Conservation (phyloP, 2,329 filamentous ascomycete genomes). For the Alternaria gansuensis region DNA sequence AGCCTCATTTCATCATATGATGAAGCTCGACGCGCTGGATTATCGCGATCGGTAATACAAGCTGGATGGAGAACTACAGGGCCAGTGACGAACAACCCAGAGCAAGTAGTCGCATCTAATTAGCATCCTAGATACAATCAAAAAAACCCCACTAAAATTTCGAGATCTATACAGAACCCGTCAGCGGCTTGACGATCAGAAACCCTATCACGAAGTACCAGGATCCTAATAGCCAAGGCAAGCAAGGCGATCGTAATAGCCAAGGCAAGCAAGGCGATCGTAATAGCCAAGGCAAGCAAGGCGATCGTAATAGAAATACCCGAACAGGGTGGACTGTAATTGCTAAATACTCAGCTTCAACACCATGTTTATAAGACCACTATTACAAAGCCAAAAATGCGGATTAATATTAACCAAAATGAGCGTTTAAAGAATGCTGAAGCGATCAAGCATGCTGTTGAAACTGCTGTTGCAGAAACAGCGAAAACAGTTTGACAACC, state of each 20-base stretch:
- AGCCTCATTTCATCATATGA: too few species aligned
- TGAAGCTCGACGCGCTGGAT: too few species aligned
- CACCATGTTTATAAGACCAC: background rate
- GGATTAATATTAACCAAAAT: slow-evolving; percentile 1
- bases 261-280: slow-evolving; percentile 7
- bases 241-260: slow-evolving; percentile 6
- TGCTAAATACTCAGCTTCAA: background rate
- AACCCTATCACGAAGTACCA: background rate
- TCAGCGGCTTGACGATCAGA: background rate
- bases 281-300: slow-evolving; percentile 9
- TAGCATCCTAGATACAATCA: too few species aligned
- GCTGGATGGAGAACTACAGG: too few species aligned
- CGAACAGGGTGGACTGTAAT: slow-evolving; percentile 3
- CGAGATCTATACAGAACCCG: too few species aligned
- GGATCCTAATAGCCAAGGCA: slow-evolving; percentile 7
- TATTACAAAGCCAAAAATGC: background rate
- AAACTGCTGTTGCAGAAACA: too few species aligned
- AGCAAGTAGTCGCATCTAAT: too few species aligned
- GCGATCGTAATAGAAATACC: slow-evolving; percentile 3
- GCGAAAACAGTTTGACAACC: too few species aligned
- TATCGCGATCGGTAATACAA: too few species aligned
- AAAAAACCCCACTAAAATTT: too few species aligned
- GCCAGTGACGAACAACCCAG: too few species aligned
- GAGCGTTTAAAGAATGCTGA: background rate
- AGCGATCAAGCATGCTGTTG: too few species aligned